Evolutionary conservation across 2,329 filamentous ascomycete genomes (phyloP), one percentile per base, ranked within the genome.

Genomic region (Sporothrix sp.): DNA sequence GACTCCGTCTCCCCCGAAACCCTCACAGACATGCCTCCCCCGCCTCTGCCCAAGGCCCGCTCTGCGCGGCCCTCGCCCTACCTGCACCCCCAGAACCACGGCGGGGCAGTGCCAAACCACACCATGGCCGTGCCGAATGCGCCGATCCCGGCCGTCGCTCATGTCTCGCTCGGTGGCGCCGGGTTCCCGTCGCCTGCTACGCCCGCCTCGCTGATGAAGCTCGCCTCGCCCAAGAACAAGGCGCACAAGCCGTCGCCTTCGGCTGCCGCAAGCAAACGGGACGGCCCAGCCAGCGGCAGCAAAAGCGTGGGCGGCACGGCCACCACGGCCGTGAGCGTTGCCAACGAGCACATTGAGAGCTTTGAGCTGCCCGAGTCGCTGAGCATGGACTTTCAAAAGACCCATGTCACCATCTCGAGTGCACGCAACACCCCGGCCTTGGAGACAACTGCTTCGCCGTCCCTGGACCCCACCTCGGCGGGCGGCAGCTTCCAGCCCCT

Each of bases 121-220:
- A 44, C 10, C 28, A 20, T 52, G 23, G 23, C 32, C 2, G 25
- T n/a, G 13, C 56, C 32, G 56, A 47, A n/a, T 14, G 39, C 23
- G 7, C 23, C 53, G 1, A 28, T 28, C 6, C 7, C 49, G 16
- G 7, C 47, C 2, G 16, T 48, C 8, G 35, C 38, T 7, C 10
- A 23, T 5, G 30, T 33, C 3, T 61, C 23, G 52, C 55, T 44
- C 50, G 57, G 39, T 2, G 48, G 51, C 14, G 69, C 37, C 10
- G 69, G 67, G 20, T 71, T 71, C 47, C 71, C 68, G 58, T 79
- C 81, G 48, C 86, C 87, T 10, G 89, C 87, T 1, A 95, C 89
- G 0, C 89, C 89, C 1, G 87, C 90, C 8, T 95, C 89, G 7
- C 68, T 95, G 52, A 95, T 96, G 85, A 84, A 81, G 59, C 73